Conservation (phyloP, 345 rosid genomes). For the Eucalyptus tenuipes region DNA sequence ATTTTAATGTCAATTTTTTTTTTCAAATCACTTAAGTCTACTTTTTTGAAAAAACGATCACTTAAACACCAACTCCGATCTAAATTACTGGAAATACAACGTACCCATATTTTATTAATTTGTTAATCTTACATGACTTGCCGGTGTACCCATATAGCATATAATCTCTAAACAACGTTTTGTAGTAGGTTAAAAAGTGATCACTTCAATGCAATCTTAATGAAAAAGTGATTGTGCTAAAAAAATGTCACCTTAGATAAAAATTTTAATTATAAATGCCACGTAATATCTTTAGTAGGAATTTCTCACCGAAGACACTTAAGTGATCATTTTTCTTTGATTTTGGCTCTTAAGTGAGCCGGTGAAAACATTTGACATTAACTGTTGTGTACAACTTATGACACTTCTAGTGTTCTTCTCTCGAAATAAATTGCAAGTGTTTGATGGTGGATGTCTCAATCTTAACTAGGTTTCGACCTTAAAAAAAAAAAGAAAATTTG, state of each 20-base stretch:
- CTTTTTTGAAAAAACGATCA: accelerated
- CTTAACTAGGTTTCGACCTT: neutral
- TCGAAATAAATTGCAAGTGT: neutral
- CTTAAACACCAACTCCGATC: accelerated
- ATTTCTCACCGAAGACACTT: accelerated
- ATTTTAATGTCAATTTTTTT: no score
- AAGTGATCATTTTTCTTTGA: no score
- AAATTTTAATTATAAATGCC: accelerated
- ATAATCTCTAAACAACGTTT: no score
- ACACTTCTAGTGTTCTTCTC: accelerated
- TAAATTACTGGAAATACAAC: accelerated
- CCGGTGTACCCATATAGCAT: accelerated
- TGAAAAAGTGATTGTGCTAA: no score
- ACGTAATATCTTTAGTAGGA: accelerated
- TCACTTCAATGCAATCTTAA: accelerated
- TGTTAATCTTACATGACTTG: no score
- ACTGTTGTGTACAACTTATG: accelerated
- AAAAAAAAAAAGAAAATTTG: accelerated
- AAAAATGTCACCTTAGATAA: no score
- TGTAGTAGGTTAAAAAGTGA: accelerated
- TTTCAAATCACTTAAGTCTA: no score
- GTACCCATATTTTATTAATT: no score
- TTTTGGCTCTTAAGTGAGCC: no score
- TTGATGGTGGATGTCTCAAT: neutral
- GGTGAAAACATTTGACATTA: no score